Base-by-base conservation (phyloP, 1,284 basidiomycete species). In the Sphaerobolus stellatus region DNA sequence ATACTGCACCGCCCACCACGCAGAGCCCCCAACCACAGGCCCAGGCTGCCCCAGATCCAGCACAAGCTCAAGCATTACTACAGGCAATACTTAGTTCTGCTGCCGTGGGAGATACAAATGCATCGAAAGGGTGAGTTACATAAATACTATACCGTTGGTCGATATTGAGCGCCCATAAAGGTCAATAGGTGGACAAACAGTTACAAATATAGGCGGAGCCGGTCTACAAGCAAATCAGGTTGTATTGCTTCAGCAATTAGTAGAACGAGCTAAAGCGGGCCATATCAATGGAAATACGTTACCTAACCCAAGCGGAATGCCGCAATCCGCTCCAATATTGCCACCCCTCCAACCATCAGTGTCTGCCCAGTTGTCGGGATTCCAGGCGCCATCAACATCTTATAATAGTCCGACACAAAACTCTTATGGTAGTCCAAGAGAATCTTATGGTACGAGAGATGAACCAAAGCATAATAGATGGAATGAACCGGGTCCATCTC, bases 191-290 rank as follows among this genome's bases (percentile, higher is more conserved):
- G 88, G 83, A 72, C 86, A 86, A 86, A 82, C 72, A 82, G 64
- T 67, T 56, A 64, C 81, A 83, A 88, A 83, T 66, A 80, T 67
- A 14, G n/a, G 13, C 33, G 46, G 34, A 29, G 43, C 22, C 25
- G 44, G 47, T 16, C 28, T 57, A 41, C 47, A 49, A 30, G 70
- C 78, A 41, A 73, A 77, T 58, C 85, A 87, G 66, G 72, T 90
- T 53, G 81, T 83, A 50, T 73, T 89, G 61, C 73, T 92, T 62
- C 86, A 88, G 64, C 88, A 87, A 64, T 75, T 90, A 66, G 76
- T 86, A 54, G 82, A 83, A 62, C 78, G 80, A 62, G 79, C 83
- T 33, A 76, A 76, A 56, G 64, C 71, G 48, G 70, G 43, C 31
- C 47, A 52, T 49, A 45, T n/a, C 20, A 48, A 54, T 54, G 52